Base-by-base conservation (phyloP, 2,329 filamentous ascomycete genomes). In the Teratosphaeria destructans region DNA sequence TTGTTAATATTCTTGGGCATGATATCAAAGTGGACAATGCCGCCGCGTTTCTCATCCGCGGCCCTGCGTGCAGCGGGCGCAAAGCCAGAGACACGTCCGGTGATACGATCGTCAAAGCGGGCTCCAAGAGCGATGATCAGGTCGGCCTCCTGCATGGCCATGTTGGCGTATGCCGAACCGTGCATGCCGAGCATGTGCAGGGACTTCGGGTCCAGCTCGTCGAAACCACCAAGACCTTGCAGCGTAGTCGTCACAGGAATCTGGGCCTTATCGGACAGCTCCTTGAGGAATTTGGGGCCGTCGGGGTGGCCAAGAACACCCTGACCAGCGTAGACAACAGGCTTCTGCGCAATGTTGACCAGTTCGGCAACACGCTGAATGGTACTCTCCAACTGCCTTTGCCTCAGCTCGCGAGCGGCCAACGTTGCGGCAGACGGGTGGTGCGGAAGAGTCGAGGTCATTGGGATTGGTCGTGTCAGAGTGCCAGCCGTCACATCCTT, bases 1-100 rank as follows among this genome's bases (percentile, higher is more conserved):
- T 97, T 99, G 85, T 97, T 97, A 79, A 97, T 97, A 80, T 99
- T 97, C 86, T 99, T 99, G 68, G 94, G 93, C 87, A 97, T 88
- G 70, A 99, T 93, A 74, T 97, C 93, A 70, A 97, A 97, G 76
- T 99, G 93, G 16, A 97, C 84, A 69, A 99, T 97, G 70, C 94
- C 94, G 68, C 94, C 94, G 63, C 91, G 88, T 58, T 86, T 86
- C 77, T 96, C 89, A 11, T 83, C 80, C 4, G 90, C 93, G 0
- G 94, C 94, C 14, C 85, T 84, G 77, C 89, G 94, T 53, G 94
- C 94, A 57, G 84, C 84, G 3, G 94, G 94, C 0, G 92, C 94
- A 66, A 97, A 99, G 73, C 93, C 95, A 68, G 84, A 75, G 57
- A 96, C 81, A 72, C 82, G 88, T 32, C 83, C 78, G 12, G 91